phyloP scores from a whole-genome alignment of 768 basidiomycete species.

The Hygrophorus pudorinus region DNA sequence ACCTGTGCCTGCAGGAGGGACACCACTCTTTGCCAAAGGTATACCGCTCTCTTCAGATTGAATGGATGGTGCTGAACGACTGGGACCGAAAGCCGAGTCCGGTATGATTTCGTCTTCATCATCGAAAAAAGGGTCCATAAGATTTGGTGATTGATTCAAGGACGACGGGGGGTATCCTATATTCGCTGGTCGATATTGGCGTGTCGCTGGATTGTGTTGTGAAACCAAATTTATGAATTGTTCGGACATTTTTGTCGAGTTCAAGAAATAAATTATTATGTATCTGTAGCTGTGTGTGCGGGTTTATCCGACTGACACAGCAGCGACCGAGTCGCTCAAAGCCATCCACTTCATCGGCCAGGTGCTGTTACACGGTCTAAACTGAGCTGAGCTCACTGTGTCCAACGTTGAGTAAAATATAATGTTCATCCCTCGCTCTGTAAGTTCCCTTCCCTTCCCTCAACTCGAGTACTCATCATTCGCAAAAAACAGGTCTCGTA shows the following conservation, averaged over 20 bases:
- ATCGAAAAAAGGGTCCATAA: conserved; percentile 80
- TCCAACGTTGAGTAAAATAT: too few species aligned
- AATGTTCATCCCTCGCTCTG: too few species aligned
- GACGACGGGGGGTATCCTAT: conserved; percentile 50
- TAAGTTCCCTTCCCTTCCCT: too few species aligned
- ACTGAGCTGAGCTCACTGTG: too few species aligned
- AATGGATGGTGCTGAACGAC: conserved; percentile 29
- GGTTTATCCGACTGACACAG: too few species aligned
- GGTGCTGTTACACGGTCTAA: too few species aligned
- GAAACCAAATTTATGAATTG: conserved; percentile 68
- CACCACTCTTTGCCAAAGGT: conserved; percentile 48
- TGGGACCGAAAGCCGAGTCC: conserved; percentile 53
- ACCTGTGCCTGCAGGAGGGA: conserved; percentile 49
- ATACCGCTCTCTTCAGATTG: conserved; percentile 46
- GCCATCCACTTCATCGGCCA: too few species aligned
- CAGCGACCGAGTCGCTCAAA: too few species aligned
- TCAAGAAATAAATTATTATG: too few species aligned
- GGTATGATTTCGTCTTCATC: conserved; percentile 69
- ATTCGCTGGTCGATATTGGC: conserved; percentile 40
- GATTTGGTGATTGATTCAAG: background rate
- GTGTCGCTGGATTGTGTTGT: conserved; percentile 56
- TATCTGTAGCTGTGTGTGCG: too few species aligned
- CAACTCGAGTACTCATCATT: too few species aligned
- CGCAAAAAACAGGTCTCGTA: too few species aligned
- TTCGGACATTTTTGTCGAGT: conserved; percentile 58